A percentile compares a stretch with the other conserved stretches of the same genome.
phyloP scores from a whole-genome alignment of 768 basidiomycete species.

The Hygrophorus russula region DNA sequence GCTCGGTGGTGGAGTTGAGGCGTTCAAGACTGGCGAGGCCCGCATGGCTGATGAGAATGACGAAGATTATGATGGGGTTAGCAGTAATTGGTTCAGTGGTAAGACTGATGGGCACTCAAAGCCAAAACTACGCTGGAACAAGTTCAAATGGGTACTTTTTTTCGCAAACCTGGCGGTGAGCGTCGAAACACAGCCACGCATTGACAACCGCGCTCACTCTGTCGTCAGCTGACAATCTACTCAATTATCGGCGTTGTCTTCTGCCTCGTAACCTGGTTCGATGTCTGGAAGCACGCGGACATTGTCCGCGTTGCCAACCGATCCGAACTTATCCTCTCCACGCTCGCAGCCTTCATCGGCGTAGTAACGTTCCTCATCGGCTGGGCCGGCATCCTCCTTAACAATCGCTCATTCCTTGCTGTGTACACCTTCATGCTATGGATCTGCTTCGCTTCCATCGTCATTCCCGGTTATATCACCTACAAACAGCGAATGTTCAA shows the following conservation, averaged over 20 bases:
- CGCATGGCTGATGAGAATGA: slow-evolving; percentile 41
- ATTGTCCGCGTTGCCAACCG: slow-evolving; percentile 62
- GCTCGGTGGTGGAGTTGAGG: slow-evolving; percentile 62
- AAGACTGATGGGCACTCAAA: slow-evolving; percentile 25
- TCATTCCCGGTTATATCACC: slow-evolving; percentile 67
- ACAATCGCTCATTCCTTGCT: slow-evolving; percentile 75
- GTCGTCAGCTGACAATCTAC: slow-evolving; percentile 38
- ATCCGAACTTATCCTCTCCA: slow-evolving; percentile 58
- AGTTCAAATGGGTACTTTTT: slow-evolving; percentile 77
- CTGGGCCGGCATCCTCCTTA: slow-evolving; percentile 71
- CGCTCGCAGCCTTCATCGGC: slow-evolving; percentile 47
- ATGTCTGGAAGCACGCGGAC: slow-evolving; percentile 58
- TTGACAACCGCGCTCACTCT: neutral
- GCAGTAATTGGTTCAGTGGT: slow-evolving; percentile 29
- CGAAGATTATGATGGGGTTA: slow-evolving; percentile 41
- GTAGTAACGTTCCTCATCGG: slow-evolving; percentile 63
- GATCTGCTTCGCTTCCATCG: slow-evolving; percentile 60
- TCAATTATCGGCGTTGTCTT: slow-evolving; percentile 52
- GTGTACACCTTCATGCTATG: slow-evolving; percentile 68
- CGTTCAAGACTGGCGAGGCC: slow-evolving; percentile 40
- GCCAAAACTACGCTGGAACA: slow-evolving; percentile 55
- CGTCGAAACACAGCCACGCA: neutral
- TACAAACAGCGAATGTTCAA: slow-evolving; percentile 70
- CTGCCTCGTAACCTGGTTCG: slow-evolving; percentile 67
- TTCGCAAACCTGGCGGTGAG: slow-evolving; percentile 41